These are phyloP conservation scores for Clathrospora elynae DNA, from an alignment of 2,329 filamentous ascomycete genomes.

Conservation along the genomic window DNA sequence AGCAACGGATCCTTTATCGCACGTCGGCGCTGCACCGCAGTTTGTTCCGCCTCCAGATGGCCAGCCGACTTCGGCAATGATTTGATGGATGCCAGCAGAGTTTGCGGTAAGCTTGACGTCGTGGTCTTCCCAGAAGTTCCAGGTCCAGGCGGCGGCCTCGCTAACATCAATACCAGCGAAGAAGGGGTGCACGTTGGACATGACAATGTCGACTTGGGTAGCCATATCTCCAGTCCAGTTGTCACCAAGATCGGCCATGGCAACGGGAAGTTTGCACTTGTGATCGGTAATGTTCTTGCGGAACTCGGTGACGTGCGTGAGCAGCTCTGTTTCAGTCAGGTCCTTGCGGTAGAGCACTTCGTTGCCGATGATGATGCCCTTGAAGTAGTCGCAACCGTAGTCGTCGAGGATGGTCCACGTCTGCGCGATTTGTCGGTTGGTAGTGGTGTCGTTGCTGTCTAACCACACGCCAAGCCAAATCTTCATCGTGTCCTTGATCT, in stretches of 20 bases:
- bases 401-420: slow-evolving; percentile 81
- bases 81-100: slow-evolving; percentile 61
- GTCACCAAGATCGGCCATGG: slow-evolving; percentile 86
- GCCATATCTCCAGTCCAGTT: slow-evolving; percentile 79
- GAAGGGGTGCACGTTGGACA: slow-evolving; percentile 97
- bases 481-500: slow-evolving; percentile 73
- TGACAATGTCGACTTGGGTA: slow-evolving; percentile 77
- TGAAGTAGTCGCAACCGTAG: slow-evolving; percentile 60
- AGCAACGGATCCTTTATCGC: slow-evolving; percentile 73
- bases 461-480: slow-evolving; percentile 96
- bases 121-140: slow-evolving; percentile 75
- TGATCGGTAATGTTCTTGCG: slow-evolving; percentile 69
- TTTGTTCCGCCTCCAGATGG: slow-evolving; percentile 79
- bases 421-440: slow-evolving; percentile 76
- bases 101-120: slow-evolving; percentile 66
- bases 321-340: slow-evolving; percentile 68
- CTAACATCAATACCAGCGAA: slow-evolving; percentile 77
- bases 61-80: slow-evolving; percentile 94
- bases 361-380: slow-evolving; percentile 67
- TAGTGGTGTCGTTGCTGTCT: slow-evolving; percentile 81
- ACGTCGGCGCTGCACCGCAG: slow-evolving; percentile 66
- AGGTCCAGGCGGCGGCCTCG: slow-evolving; percentile 79
- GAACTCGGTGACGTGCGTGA: slow-evolving; percentile 68
- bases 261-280: slow-evolving; percentile 73
- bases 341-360: slow-evolving; percentile 67